These are phyloP conservation scores for Corinectria fuckeliana DNA, from an alignment of 2,329 filamentous ascomycete genomes.

Conservation along the genomic window DNA sequence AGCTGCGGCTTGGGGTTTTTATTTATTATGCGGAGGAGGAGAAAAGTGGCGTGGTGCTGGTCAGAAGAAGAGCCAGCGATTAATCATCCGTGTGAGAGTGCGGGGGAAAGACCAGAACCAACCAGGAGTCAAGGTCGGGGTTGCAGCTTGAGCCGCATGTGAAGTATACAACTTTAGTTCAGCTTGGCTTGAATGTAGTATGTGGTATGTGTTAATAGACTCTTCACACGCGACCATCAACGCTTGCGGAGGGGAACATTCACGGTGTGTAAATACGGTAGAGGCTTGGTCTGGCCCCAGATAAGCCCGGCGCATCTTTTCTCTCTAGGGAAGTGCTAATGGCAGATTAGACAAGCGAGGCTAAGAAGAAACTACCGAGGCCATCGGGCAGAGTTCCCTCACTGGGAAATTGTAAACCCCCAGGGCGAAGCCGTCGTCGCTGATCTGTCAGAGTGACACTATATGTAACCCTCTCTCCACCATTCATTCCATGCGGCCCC, in stretches of 20 bases:
- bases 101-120: slow-evolving; percentile 4
- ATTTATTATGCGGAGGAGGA: too few species aligned
- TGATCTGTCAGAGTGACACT: slow-evolving; percentile 1
- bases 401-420: neutral
- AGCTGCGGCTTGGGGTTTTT: too few species aligned
- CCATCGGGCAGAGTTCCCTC: slow-evolving; percentile 6
- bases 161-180: slow-evolving; percentile 1
- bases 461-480: slow-evolving; percentile 1
- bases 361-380: neutral
- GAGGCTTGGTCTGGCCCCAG: neutral
- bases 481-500: neutral
- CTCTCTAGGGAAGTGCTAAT: neutral
- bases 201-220: neutral
- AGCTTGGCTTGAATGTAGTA: neutral
- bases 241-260: neutral
- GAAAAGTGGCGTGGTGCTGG: too few species aligned
- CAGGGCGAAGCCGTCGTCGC: neutral
- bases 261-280: slow-evolving; percentile 1
- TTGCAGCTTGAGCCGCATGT: slow-evolving; percentile 12
- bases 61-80: too few species aligned
- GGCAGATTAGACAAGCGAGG: neutral
- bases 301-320: neutral
- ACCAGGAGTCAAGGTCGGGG: slow-evolving; percentile 2
- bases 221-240: neutral
- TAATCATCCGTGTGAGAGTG: slow-evolving; percentile 18